These are phyloP conservation scores for Borovskyia barvae DNA, from an alignment of 208 protist species.

Conservation along the genomic window DNA sequence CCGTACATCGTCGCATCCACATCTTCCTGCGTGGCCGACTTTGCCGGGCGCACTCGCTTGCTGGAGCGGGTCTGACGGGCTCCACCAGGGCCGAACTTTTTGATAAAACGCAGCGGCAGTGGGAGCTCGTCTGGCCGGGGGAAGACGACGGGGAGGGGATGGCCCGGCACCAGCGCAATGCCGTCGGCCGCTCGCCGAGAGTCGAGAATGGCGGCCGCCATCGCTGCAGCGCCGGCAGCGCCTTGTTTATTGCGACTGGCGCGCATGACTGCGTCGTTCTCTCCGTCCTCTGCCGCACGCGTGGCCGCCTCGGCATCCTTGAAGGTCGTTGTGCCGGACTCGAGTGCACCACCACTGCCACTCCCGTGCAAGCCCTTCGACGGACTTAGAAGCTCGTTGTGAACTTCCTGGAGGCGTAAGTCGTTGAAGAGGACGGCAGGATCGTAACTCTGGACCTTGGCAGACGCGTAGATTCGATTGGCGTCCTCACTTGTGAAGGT, in stretches of 20 bases:
- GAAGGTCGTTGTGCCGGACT: conserved; percentile 14
- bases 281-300: conserved; percentile 32
- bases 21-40: conserved; percentile 16
- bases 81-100: conserved; percentile 41
- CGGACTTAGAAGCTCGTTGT: conserved; percentile 1
- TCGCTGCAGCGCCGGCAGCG: conserved; percentile 54
- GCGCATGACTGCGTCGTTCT: conserved; percentile 58
- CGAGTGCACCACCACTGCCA: conserved; percentile 8
- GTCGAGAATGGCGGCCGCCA: conserved; percentile 65
- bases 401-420: conserved; percentile 34
- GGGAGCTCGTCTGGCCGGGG: conserved; percentile 38
- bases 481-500: conserved; percentile 27
- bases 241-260: conserved; percentile 56
- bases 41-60: conserved; percentile 15
- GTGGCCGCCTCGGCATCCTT: conserved; percentile 8
- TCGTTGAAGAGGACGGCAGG: conserved; percentile 47
- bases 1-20: conserved; percentile 28
- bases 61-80: conserved; percentile 11
- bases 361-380: not conserved
- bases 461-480: conserved; percentile 53
- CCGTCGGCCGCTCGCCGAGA: conserved; percentile 41
- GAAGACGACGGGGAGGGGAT: conserved; percentile 66
- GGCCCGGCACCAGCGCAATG: conserved; percentile 51
- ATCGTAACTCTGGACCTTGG: conserved; percentile 53
- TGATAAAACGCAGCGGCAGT: conserved; percentile 39